These are phyloP conservation scores for Lophiostoma macrostomum DNA, from an alignment of 495 filamentous ascomycete species.

Conservation along the genomic window DNA sequence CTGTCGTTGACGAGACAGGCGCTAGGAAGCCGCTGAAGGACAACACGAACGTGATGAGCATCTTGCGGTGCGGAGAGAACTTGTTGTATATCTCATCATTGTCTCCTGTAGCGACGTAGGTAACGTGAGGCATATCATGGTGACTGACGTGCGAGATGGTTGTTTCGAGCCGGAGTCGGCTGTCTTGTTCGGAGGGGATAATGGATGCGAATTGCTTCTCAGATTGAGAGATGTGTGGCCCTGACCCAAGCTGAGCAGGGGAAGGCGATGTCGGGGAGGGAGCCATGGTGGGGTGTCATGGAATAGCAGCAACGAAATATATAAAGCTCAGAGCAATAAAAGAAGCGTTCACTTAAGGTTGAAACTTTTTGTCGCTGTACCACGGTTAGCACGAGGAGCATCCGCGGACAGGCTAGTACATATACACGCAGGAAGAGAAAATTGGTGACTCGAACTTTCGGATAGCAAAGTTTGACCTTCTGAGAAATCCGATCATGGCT, in stretches of 20 bases:
- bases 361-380: too few relatives aligned
- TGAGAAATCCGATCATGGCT: too few relatives aligned
- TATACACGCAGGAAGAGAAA: too few relatives aligned
- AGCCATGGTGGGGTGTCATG: slow-evolving; percentile 21
- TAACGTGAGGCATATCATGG: slow-evolving; percentile 29
- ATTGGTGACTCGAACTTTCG: too few relatives aligned
- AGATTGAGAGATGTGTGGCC: slow-evolving; percentile 1
- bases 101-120: slow-evolving; percentile 17
- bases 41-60: slow-evolving; percentile 59
- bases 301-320: neutral
- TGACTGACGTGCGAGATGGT: slow-evolving; percentile 22
- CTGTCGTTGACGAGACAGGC: slow-evolving; percentile 65
- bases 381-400: too few relatives aligned
- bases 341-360: too few relatives aligned
- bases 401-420: too few relatives aligned
- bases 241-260: neutral
- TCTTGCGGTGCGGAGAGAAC: slow-evolving; percentile 55
- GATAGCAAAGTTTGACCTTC: too few relatives aligned
- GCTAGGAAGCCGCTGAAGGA: slow-evolving; percentile 67
- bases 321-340: too few relatives aligned
- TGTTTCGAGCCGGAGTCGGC: slow-evolving; percentile 21
- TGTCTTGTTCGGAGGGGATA: slow-evolving; percentile 9
- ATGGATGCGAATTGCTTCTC: slow-evolving; percentile 26
- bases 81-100: slow-evolving; percentile 52
- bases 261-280: neutral